phyloP scores from a whole-genome alignment of 441 rosid genomes.

The Melastoma candidum region DNA sequence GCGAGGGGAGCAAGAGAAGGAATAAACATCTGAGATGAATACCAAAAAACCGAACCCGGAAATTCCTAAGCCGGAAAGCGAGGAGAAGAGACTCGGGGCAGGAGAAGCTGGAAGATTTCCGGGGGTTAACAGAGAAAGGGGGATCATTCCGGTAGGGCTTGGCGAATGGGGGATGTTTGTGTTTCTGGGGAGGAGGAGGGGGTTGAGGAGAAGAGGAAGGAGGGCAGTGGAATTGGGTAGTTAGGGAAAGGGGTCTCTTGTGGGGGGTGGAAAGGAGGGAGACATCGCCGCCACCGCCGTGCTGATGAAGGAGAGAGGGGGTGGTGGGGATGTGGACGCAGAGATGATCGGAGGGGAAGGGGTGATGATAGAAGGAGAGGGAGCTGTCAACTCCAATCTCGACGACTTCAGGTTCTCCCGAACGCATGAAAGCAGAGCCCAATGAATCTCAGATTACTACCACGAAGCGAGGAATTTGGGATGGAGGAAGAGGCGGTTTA shows the following conservation, averaged over 20 bases:
- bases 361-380: constrained; percentile 5
- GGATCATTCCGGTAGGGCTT: constrained; percentile 6
- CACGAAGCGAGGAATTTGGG: no score
- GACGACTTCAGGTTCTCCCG: no score
- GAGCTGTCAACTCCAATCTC: no score
- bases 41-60: constrained; percentile 46
- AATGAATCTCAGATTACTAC: no score
- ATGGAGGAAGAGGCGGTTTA: no score
- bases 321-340: constrained; percentile 35
- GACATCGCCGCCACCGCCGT: constrained; percentile 8
- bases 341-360: constrained; percentile 24
- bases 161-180: constrained; percentile 8
- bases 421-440: no score
- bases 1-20: constrained; percentile 36
- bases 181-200: constrained; percentile 21
- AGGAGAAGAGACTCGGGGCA: constrained; percentile 23
- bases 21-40: constrained; percentile 37
- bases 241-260: constrained; percentile 26
- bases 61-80: constrained; percentile 31
- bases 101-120: constrained; percentile 13
- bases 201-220: constrained; percentile 20
- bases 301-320: constrained; percentile 11
- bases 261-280: constrained; percentile 30
- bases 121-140: constrained; percentile 24
- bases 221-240: constrained; percentile 17